Base-by-base conservation (phyloP, 805 yeast species). In the Candida adriatica region DNA sequence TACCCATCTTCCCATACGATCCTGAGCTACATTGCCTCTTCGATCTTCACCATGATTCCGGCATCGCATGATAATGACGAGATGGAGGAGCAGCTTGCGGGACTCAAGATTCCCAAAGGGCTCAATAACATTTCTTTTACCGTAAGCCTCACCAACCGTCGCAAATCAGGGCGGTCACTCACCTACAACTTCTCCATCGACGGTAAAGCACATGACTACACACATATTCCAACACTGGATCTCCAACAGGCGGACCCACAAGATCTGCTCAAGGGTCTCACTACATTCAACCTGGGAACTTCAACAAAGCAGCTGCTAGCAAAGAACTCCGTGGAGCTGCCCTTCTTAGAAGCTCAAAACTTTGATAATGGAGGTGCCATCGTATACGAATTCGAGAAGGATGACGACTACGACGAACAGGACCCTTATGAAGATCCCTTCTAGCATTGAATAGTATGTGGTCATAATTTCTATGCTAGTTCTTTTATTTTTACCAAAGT, bases 351-450 rank as follows among this genome's bases (percentile, higher is more conserved):
- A 42, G 97, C 97, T 0, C 97, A 90, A 49, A 61, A 64, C 13
- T 83, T 80, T 14, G 71, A 75, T 20, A 61, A 73, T 30, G 95
- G 95, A 33, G 96, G 97, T 13, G 96, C 98, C 1, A 88, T 92
- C 44, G 94, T 90, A 4, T 90, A 90, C 51, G 92, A 92, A 51
- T 92, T 78, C 53, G 97, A 92, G 49, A 85, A 88, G 51, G 97
- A 90, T 55, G 98, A 90, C 54, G 98, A 90, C 56, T 90, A 88
- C 51, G 98, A 90, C 51, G 98, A 90, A 55, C 97, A 92, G 47
- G 98, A 90, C 57, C 96, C 97, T 0, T 90, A 79, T 50, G 98
- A 90, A 53, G 97, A 90, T 51, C 97, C 97, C 6, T 87, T 86
- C 50, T 87, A 23, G 13, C 8, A 13, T n/a, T n/a, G 22, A 19